Evolutionary conservation across 1,139 yeast species (phyloP).

Genomic region (Lizanozyma gosingica): DNA sequence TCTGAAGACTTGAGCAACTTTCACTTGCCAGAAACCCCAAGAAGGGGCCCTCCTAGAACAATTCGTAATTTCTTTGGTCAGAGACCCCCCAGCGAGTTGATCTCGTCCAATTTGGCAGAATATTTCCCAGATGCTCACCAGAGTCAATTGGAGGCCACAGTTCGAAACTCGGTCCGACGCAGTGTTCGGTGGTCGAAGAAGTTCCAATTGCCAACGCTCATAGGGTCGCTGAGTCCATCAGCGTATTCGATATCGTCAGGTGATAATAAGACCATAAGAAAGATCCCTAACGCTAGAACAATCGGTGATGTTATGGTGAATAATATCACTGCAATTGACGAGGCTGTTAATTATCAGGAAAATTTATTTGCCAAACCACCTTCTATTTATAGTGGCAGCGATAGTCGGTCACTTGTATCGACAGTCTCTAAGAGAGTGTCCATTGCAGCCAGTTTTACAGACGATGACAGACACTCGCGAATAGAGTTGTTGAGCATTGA

Average conservation of each 20-base stretch:
- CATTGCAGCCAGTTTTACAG: slow-evolving; percentile 23
- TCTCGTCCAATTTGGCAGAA: slow-evolving; percentile 81
- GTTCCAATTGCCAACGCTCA: slow-evolving; percentile 21
- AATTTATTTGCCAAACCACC: slow-evolving; percentile 9
- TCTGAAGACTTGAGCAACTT: slow-evolving; percentile 14
- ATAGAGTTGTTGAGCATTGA: slow-evolving; percentile 42
- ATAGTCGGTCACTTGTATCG: slow-evolving; percentile 12
- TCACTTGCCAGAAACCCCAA: slow-evolving; percentile 16
- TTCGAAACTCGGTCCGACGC: slow-evolving; percentile 74
- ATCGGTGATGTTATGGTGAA: slow-evolving; percentile 63
- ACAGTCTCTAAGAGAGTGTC: slow-evolving; percentile 19
- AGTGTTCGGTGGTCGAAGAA: slow-evolving; percentile 52
- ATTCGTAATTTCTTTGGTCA: slow-evolving; percentile 68
- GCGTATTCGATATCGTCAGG: slow-evolving; percentile 17
- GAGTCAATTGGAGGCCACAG: slow-evolving; percentile 66
- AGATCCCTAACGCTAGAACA: slow-evolving; percentile 27
- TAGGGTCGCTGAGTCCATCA: slow-evolving; percentile 11
- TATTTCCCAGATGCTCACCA: slow-evolving; percentile 84
- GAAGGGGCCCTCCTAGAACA: slow-evolving; percentile 13
- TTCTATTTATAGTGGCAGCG: slow-evolving; percentile 7
- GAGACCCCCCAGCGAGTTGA: slow-evolving; percentile 88
- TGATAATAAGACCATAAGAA: slow-evolving; percentile 10
- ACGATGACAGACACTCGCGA: slow-evolving; percentile 33
- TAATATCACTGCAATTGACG: slow-evolving; percentile 51
- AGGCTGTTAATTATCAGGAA: slow-evolving; percentile 27